Evolutionary conservation across 2,329 filamentous ascomycete species (phyloP).

Genomic region (Exophiala sideris): DNA sequence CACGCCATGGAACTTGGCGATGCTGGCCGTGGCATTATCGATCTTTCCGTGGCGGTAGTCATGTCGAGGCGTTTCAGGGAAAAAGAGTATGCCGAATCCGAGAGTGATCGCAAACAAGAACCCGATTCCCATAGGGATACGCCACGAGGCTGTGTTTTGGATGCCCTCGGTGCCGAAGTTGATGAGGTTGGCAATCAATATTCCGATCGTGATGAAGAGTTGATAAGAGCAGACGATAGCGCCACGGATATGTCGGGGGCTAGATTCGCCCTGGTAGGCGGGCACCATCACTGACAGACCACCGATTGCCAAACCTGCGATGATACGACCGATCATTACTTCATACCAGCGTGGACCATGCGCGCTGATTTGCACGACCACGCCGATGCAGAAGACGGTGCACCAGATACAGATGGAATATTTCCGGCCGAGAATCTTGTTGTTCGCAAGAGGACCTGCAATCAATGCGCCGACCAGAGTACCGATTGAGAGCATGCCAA

Average conservation of each 20-base stretch:
- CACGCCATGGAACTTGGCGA: slow-evolving; percentile 55
- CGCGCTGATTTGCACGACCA: slow-evolving; percentile 46
- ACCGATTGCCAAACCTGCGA: slow-evolving; percentile 48
- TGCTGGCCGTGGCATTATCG: slow-evolving; percentile 48
- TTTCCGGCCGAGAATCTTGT: slow-evolving; percentile 41
- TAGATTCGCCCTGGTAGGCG: slow-evolving; percentile 48
- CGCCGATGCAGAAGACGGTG: slow-evolving; percentile 44
- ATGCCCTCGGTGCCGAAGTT: slow-evolving; percentile 46
- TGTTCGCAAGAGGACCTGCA: slow-evolving; percentile 38
- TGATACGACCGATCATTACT: slow-evolving; percentile 45
- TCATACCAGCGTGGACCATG: slow-evolving; percentile 40
- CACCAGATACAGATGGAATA: slow-evolving; percentile 45
- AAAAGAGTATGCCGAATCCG: slow-evolving; percentile 51
- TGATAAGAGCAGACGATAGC: slow-evolving; percentile 48
- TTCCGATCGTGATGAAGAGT: slow-evolving; percentile 50
- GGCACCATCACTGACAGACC: slow-evolving; percentile 46
- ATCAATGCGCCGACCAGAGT: slow-evolving; percentile 42
- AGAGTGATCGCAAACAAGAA: slow-evolving; percentile 56
- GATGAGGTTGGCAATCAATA: slow-evolving; percentile 48
- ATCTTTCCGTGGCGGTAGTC: slow-evolving; percentile 53
- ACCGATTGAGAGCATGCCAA: slow-evolving; percentile 42
- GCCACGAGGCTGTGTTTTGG: slow-evolving; percentile 44
- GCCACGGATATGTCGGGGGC: slow-evolving; percentile 46
- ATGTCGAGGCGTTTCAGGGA: slow-evolving; percentile 57
- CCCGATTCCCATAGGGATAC: slow-evolving; percentile 53